A percentile compares a stretch with the other conserved stretches of the same genome.
Evolutionary conservation across 441 rosid genomes (phyloP).

Genomic region (Arabidopsis lyrata): DNA sequence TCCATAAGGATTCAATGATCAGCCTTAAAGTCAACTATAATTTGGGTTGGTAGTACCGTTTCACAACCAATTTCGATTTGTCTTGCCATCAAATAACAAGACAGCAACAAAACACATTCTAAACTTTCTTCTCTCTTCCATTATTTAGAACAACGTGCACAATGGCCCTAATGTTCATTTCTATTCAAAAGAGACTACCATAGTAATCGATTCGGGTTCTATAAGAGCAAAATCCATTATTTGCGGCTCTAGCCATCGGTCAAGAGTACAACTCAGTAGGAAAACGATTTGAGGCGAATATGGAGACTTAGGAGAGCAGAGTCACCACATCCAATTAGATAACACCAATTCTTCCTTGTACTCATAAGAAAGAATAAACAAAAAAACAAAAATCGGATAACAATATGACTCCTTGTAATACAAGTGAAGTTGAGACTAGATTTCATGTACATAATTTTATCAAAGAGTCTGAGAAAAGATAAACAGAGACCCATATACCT

Average conservation of each 20-base stretch:
- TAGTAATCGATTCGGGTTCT: not conserved
- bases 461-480: slow-evolving; percentile 8
- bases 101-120: slow-evolving; percentile 33
- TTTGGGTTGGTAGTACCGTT: slow-evolving; percentile 35
- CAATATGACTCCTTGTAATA: slow-evolving; percentile 11
- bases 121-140: slow-evolving; percentile 36
- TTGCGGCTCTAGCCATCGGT: slow-evolving; percentile 19
- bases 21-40: slow-evolving; percentile 43
- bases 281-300: not conserved
- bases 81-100: slow-evolving; percentile 38
- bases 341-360: not conserved
- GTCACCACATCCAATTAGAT: not conserved
- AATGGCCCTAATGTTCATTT: not conserved
- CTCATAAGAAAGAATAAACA: not conserved
- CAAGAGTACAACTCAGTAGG: slow-evolving; percentile 8
- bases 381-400: not conserved
- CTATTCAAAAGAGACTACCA: slow-evolving; percentile 1
- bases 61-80: slow-evolving; percentile 40
- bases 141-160: slow-evolving; percentile 34
- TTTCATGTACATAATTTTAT: slow-evolving; percentile 36
- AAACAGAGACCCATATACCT: slow-evolving; percentile 15
- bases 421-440: slow-evolving; percentile 30
- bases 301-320: not conserved
- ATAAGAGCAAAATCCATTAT: not conserved
- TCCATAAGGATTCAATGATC: slow-evolving; percentile 37